phyloP scores from a whole-genome alignment of 2,329 filamentous ascomycete species.

The Orbilia quercus region DNA sequence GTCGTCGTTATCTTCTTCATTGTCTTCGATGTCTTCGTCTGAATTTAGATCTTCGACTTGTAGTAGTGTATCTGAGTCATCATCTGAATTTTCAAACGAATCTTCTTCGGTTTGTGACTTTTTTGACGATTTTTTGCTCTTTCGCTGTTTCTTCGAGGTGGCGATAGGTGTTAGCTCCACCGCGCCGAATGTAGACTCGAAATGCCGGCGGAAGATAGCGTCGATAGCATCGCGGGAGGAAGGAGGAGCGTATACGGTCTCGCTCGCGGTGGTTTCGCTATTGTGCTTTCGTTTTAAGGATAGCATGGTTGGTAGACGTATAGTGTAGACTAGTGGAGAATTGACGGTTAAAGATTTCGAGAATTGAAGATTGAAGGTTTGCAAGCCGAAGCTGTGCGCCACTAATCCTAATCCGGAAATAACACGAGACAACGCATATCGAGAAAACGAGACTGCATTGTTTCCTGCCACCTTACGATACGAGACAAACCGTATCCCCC shows the following conservation, averaged over 20 bases:
- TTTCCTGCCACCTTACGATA: no score
- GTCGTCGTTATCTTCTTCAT: background rate
- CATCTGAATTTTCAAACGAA: background rate
- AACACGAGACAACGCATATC: background rate
- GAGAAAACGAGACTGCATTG: background rate
- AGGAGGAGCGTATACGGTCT: background rate
- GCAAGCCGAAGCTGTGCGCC: background rate
- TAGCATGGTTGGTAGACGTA: constrained; percentile 35
- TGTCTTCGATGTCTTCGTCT: constrained; percentile 68
- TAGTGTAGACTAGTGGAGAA: constrained; percentile 7
- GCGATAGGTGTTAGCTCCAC: constrained; percentile 30
- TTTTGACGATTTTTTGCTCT: constrained; percentile 9
- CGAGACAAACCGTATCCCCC: no score
- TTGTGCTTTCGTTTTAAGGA: constrained; percentile 47
- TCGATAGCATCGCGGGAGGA: constrained; percentile 31
- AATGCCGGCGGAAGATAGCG: constrained; percentile 45
- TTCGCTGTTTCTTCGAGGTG: background rate
- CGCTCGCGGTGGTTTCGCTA: background rate
- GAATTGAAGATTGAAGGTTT: background rate
- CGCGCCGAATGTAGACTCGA: constrained; percentile 42
- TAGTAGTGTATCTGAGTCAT: background rate
- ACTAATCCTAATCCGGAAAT: background rate
- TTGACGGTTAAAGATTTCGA: constrained; percentile 4
- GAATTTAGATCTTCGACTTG: constrained; percentile 60
- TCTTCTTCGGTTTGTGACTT: constrained; percentile 5